phyloP scores from a whole-genome alignment of 2,329 filamentous ascomycete species.

The Phialemoniopsis sp. region DNA sequence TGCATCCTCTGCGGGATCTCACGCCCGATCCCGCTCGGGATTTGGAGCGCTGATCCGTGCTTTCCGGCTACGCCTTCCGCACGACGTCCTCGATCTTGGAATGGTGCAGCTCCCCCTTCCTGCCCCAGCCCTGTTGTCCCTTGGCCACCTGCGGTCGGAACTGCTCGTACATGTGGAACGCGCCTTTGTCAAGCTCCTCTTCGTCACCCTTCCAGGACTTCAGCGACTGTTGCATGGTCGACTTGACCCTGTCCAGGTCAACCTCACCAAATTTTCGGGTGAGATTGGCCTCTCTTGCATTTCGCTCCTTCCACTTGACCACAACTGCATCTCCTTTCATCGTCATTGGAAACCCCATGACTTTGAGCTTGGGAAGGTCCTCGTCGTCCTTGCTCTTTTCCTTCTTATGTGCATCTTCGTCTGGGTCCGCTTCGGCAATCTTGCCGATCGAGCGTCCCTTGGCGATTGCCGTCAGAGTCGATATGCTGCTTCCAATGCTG shows the following conservation, averaged over 20 bases:
- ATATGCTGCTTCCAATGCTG: constrained; percentile 8
- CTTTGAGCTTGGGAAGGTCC: not conserved
- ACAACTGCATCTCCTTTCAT: constrained; percentile 6
- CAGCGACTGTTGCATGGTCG: constrained; percentile 2
- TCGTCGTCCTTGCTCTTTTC: not conserved
- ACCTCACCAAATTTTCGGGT: constrained; percentile 5
- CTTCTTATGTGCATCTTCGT: not conserved
- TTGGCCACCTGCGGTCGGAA: constrained; percentile 7
- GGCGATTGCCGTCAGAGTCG: constrained; percentile 8
- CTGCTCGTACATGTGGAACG: constrained; percentile 9
- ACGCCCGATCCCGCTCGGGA: no score
- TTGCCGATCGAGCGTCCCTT: constrained; percentile 8
- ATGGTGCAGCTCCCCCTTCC: constrained; percentile 6
- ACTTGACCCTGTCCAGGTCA: not conserved
- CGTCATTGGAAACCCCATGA: constrained; percentile 8
- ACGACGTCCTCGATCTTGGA: constrained; percentile 3
- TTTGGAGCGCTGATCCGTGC: not conserved
- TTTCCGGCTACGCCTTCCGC: not conserved
- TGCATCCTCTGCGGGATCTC: no score
- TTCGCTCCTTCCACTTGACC: constrained; percentile 6
- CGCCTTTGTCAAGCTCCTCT: constrained; percentile 5
- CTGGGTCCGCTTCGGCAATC: constrained; percentile 1
- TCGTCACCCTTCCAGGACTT: constrained; percentile 5
- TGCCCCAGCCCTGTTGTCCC: constrained; percentile 7
- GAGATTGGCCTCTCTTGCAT: constrained; percentile 4